Evolutionary conservation across 2,329 filamentous ascomycete species (phyloP), one percentile per base, ranked within the genome.

Genomic region (Aspergillus sp.): DNA sequence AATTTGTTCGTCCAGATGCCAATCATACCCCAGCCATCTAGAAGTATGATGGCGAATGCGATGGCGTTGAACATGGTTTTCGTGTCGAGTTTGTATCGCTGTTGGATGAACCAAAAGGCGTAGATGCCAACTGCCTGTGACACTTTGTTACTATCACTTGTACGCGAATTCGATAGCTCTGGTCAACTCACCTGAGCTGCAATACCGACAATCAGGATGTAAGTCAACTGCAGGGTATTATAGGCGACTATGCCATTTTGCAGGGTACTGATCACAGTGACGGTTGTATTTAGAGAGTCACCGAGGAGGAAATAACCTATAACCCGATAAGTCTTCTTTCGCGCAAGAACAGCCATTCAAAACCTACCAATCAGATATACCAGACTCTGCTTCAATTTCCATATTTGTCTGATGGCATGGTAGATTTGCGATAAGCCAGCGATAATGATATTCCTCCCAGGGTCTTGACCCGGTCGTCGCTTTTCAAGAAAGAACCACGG

Each of bases 31-130:
- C 77, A 81, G 40, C 67, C 72, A 47, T 72, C 69, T 6, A 85
- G 73, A 0, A 85, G 50, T 10, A 85, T 71, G 48, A 85, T 85
- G 31, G 69, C 73, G 2, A 83, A 62, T 50, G 81, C 81, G 44
- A 85, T 74, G 7, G 71, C 67, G 56, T 83, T 82, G 68, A 86
- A 85, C 82, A 86, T 86, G 11, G 76, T 77, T 61, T 86, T 86
- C 1, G 81, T 83, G 35, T 73, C 71, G 4, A 86, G 69, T 2
- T 72, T 61, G 57, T 74, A 82, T n/a, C 71, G 71, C 48, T 77
- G 75, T 58, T 86, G 83, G 8, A 82, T 67, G 40, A 66, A 67
- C 77, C 79, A 86, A 56, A 83, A 85, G 5, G 61, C 59, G 40
- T 76, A 80, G 40, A 86, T 85, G 0, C 83, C 82, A 1, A 78